Base-by-base conservation (phyloP, 352 stramenopile species). In the Hyaloperonospora arabidopsidis region DNA sequence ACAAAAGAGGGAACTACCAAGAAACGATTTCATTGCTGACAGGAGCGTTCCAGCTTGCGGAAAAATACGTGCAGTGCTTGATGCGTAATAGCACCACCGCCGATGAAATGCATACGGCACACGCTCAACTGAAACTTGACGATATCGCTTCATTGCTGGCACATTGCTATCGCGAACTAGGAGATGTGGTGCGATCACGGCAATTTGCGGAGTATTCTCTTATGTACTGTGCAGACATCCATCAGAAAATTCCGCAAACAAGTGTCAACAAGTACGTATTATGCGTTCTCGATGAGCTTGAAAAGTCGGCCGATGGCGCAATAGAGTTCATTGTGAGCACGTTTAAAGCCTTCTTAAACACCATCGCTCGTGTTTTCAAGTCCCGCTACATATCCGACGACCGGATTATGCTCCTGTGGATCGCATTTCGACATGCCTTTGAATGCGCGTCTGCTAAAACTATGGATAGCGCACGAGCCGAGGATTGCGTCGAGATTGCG, bases 31-130 rank as follows among this genome's bases (percentile, higher is more conserved):
- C 52, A 32, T 62, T 65, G 36, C 49, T 89, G 23, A 65, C 62
- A 6, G 59, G 61, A n/a, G 56, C 69, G 11, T 85, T 89, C 19
- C 65, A 71, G 14, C 40, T 87, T 22, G 57, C 57, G 0, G 73
- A 86, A 52, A 75, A 59, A 38, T 87, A 79, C 46, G 53, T 87
- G 15, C 71, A 89, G 49, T 78, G 84, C 49, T 59, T 86, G 1
- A 82, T 87, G 73, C 79, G 72, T 55, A 72, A 64, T 34, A 57
- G 70, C 1, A 15, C 65, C 1, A 68, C 29, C 14, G 36, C 36
- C 5, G 51, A 72, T 23, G 65, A 68, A 11, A 64, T 84, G 25
- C 47, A 68, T 17, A 63, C 63, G 23, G 65, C 67, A 14, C 73
- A 89, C 36, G 21, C 21, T 1, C 60, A 77, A n/a, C 56, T 89